These are phyloP conservation scores for Trichoderma aggressivum DNA, from an alignment of 2,329 filamentous ascomycete genomes.

Conservation along the genomic window DNA sequence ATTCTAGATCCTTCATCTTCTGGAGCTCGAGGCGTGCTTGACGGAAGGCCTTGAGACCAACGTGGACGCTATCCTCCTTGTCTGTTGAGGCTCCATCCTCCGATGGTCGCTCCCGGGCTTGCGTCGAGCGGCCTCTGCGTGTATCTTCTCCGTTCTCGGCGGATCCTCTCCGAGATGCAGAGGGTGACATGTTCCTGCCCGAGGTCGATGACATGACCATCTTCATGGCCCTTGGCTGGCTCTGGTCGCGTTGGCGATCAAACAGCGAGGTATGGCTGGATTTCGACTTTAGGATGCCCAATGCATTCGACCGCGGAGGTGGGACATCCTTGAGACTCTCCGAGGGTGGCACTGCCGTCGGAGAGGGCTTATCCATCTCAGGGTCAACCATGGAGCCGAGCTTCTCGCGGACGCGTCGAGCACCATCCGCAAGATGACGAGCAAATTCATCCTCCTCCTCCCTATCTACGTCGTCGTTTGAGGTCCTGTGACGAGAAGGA, in stretches of 20 bases:
- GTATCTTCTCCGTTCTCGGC: constrained; percentile 18
- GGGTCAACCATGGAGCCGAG: constrained; percentile 66
- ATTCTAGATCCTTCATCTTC: constrained; percentile 52
- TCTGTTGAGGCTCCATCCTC: constrained; percentile 28
- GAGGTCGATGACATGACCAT: constrained; percentile 54
- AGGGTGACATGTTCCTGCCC: constrained; percentile 40
- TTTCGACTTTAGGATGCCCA: constrained; percentile 64
- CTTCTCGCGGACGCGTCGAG: constrained; percentile 69
- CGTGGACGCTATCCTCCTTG: constrained; percentile 43
- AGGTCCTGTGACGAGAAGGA: constrained; percentile 2
- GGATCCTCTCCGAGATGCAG: constrained; percentile 32
- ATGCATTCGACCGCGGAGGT: constrained; percentile 48
- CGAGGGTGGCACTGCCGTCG: constrained; percentile 32
- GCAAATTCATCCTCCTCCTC: constrained; percentile 71
- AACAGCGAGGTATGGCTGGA: constrained; percentile 65
- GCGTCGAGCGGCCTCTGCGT: constrained; percentile 8
- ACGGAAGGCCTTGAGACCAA: constrained; percentile 54
- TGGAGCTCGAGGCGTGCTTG: constrained; percentile 57
- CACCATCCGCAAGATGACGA: constrained; percentile 66
- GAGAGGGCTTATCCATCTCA: constrained; percentile 43
- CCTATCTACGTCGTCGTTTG: constrained; percentile 22
- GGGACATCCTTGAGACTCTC: constrained; percentile 34
- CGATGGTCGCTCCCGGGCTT: constrained; percentile 22
- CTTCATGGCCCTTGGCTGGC: constrained; percentile 56
- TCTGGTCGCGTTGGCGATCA: constrained; percentile 41